phyloP scores from a whole-genome alignment of 371 early-diverging fungal species.

The Rhizopus arrhizus region DNA sequence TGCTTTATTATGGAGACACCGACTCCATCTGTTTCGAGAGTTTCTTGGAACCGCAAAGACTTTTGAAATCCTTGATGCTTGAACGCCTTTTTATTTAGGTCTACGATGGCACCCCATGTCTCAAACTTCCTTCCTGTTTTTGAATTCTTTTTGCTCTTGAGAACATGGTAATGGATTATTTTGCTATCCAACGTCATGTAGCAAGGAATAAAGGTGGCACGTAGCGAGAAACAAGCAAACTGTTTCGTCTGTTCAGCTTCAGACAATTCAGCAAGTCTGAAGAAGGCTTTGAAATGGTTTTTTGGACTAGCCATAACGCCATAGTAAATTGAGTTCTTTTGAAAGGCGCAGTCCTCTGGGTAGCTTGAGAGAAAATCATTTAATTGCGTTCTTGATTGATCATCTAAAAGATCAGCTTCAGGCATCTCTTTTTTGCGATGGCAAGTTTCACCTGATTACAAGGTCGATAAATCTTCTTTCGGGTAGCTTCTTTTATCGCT shows the following conservation, averaged over 20 bases:
- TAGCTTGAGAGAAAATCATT: not conserved
- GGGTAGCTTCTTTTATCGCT: not conserved
- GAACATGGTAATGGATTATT: too few species aligned
- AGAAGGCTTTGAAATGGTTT: slow-evolving; percentile 5
- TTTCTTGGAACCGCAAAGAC: slow-evolving; percentile 1
- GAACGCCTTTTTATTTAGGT: slow-evolving; percentile 1
- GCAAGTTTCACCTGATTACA: slow-evolving; percentile 1
- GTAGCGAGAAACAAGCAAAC: too few species aligned
- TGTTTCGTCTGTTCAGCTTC: not conserved
- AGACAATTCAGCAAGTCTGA: not conserved
- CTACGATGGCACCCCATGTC: slow-evolving; percentile 1
- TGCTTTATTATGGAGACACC: slow-evolving; percentile 10
- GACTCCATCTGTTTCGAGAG: slow-evolving; percentile 15
- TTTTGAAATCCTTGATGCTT: slow-evolving; percentile 3
- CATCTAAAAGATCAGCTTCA: too few species aligned
- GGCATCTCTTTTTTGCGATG: not conserved
- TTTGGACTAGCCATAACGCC: not conserved
- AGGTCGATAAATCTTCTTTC: not conserved
- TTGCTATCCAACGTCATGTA: too few species aligned
- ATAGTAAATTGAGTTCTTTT: slow-evolving; percentile 6
- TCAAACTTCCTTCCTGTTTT: not conserved
- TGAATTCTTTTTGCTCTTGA: too few species aligned
- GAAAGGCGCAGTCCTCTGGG: not conserved
- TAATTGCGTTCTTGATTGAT: too few species aligned
- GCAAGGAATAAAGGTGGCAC: too few species aligned